These are phyloP conservation scores for Lojkania enalia DNA, from an alignment of 2,329 filamentous ascomycete genomes.

Conservation along the genomic window DNA sequence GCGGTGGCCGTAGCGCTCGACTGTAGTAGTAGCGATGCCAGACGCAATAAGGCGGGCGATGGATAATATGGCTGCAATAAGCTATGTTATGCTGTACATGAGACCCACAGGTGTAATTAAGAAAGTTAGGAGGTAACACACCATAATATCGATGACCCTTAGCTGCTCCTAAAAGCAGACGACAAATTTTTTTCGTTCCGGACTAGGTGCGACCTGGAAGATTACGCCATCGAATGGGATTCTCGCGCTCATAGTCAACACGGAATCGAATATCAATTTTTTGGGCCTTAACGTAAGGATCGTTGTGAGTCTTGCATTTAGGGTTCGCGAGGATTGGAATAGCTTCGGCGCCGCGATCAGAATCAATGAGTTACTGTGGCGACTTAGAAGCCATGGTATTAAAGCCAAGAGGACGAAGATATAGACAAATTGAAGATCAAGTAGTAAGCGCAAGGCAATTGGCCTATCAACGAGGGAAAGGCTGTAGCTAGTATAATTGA, in stretches of 20 bases:
- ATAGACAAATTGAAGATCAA: slow-evolving; percentile 57
- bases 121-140: too few relatives aligned
- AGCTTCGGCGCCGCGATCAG: slow-evolving; percentile 51
- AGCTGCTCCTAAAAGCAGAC: too few relatives aligned
- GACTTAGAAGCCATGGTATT: slow-evolving; percentile 53
- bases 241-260: slow-evolving; percentile 54
- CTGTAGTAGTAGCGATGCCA: background rate
- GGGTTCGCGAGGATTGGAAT: slow-evolving; percentile 55
- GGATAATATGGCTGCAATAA: background rate
- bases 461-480: slow-evolving; percentile 47
- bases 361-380: slow-evolving; percentile 52
- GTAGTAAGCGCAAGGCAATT: slow-evolving; percentile 28
- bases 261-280: slow-evolving; percentile 54
- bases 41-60: background rate
- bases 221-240: slow-evolving; percentile 55
- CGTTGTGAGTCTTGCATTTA: slow-evolving; percentile 49
- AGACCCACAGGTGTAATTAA: too few relatives aligned
- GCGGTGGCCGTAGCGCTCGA: background rate
- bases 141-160: too few relatives aligned
- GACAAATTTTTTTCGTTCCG: too few relatives aligned
- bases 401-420: slow-evolving; percentile 51
- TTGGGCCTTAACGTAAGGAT: slow-evolving; percentile 49
- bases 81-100: too few relatives aligned
- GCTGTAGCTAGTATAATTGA: slow-evolving; percentile 58
- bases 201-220: slow-evolving; percentile 53